Conservation (phyloP, 176 grass and related monocot genomes). For the Secale cereale region DNA sequence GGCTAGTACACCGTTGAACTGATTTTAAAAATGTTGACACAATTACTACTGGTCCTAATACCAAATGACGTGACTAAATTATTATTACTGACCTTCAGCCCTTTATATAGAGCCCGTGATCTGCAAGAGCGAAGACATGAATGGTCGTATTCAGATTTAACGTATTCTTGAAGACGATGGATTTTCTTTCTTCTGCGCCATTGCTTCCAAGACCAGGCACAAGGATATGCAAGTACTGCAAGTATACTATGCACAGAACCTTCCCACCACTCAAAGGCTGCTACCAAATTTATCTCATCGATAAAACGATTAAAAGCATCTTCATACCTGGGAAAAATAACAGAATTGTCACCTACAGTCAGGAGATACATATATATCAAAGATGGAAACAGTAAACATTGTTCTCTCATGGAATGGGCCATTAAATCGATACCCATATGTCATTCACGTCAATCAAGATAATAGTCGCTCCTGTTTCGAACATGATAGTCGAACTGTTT, state of each 20-base stretch:
- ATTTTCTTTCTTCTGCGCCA: constrained; percentile 94
- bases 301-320: constrained; percentile 97
- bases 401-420: background rate
- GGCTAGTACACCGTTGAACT: background rate
- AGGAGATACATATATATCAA: background rate
- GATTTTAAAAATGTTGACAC: background rate
- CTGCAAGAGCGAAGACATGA: constrained; percentile 96
- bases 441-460: background rate
- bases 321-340: constrained; percentile 69
- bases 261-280: constrained; percentile 99
- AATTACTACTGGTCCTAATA: background rate
- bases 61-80: background rate
- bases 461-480: background rate
- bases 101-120: constrained; percentile 99
- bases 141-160: constrained; percentile 97
- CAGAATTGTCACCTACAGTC: background rate
- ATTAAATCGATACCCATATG: background rate
- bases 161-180: constrained; percentile 87
- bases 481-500: background rate
- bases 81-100: constrained; percentile 79
- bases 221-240: constrained; percentile 92
- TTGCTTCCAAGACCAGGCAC: constrained; percentile 99
- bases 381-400: constrained; percentile 3
- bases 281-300: constrained; percentile 92
- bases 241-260: constrained; percentile 96